phyloP scores from a whole-genome alignment of 805 yeast genomes.

The Clavispora fructus region DNA sequence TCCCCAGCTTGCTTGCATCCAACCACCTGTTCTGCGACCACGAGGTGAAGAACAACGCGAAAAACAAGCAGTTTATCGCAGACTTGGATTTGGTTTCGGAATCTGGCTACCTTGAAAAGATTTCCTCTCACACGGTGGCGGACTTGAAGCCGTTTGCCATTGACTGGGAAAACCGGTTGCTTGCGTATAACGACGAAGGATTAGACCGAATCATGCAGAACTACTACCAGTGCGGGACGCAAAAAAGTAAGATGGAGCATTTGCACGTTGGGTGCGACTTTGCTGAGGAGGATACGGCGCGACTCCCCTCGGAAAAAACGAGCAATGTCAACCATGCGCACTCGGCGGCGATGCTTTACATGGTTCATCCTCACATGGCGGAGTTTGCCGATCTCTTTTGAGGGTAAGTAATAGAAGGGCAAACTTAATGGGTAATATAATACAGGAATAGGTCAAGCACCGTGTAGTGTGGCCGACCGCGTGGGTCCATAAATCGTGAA shows the following conservation, averaged over 20 bases:
- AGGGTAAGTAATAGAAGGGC: conserved; percentile 5
- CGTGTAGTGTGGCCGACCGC: not conserved
- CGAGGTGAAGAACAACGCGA: conserved; percentile 11
- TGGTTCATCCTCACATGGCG: conserved; percentile 38
- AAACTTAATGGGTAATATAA: not conserved
- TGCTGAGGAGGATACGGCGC: not conserved
- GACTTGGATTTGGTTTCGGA: conserved; percentile 13
- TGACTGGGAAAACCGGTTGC: conserved; percentile 55
- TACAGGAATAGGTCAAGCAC: not conserved
- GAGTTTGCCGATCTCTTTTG: conserved; percentile 42
- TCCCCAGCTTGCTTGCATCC: conserved; percentile 15
- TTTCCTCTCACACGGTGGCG: conserved; percentile 7
- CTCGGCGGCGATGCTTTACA: conserved; percentile 9
- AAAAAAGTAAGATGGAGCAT: conserved; percentile 12
- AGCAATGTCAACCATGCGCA: conserved; percentile 1
- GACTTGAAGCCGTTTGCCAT: conserved; percentile 34
- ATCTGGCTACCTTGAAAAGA: conserved; percentile 8
- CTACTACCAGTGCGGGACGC: conserved; percentile 21
- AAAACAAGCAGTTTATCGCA: conserved; percentile 15
- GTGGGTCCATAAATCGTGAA: not conserved
- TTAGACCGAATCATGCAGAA: conserved; percentile 41
- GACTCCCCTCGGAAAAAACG: not conserved
- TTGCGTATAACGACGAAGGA: conserved; percentile 45
- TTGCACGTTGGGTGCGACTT: conserved; percentile 7
- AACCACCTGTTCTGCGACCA: conserved; percentile 14